phyloP scores from a whole-genome alignment of 331 rosid species.

The Rosa hybrid region DNA sequence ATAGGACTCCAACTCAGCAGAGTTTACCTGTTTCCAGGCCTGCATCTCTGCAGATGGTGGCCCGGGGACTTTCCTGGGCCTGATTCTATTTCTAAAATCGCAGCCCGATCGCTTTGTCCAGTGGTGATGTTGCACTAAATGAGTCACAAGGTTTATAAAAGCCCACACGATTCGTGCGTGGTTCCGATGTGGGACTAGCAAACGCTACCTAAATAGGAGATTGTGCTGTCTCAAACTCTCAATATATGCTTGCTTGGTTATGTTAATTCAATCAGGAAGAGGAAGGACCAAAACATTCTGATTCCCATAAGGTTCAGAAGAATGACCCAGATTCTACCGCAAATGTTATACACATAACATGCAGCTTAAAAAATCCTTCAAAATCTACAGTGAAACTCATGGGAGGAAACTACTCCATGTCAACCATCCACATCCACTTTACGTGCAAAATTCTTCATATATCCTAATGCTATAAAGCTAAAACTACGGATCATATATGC shows the following conservation, averaged over 20 bases:
- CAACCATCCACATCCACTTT: neutral
- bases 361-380: no score
- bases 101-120: constrained; percentile 16
- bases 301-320: no score
- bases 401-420: neutral
- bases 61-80: constrained; percentile 46
- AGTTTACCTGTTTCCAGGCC: constrained; percentile 3
- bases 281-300: no score
- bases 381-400: neutral
- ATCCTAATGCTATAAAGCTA: neutral
- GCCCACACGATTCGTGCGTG: no score
- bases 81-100: rapidly evolving
- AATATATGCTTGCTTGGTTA: no score
- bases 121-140: neutral
- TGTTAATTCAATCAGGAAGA: no score
- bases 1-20: neutral
- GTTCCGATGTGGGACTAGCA: no score
- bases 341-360: neutral
- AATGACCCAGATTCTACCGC: no score
- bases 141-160: no score
- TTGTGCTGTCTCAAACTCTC: no score
- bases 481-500: constrained; percentile 58
- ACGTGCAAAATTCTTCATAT: neutral
- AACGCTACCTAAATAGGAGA: no score
- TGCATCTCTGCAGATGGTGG: constrained; percentile 22